These are phyloP conservation scores for Helicostylum pulchrum DNA, from an alignment of 192 early-diverging fungal genomes.

Conservation along the genomic window DNA sequence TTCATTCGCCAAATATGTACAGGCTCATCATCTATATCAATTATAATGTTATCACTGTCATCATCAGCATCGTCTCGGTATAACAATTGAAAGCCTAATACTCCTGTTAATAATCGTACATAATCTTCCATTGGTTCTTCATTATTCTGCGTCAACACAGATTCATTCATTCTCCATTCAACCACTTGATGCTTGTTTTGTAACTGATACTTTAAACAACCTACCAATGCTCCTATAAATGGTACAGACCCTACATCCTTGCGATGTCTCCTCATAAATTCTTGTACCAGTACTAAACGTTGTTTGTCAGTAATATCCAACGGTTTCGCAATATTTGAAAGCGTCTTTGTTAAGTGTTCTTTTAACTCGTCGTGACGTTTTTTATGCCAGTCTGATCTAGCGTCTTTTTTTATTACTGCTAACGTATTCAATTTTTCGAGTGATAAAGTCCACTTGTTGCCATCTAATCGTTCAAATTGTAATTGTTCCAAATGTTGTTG, in stretches of 20 bases:
- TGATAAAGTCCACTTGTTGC: neutral
- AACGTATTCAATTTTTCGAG: neutral
- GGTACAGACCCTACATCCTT: constrained; percentile 12
- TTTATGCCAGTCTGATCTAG: constrained; percentile 18
- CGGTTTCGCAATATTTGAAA: neutral
- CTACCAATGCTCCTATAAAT: constrained; percentile 6
- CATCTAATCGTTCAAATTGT: neutral
- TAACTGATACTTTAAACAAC: constrained; percentile 9
- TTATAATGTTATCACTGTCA: neutral
- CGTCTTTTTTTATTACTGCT: neutral
- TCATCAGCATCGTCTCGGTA: constrained; percentile 3
- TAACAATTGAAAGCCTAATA: constrained; percentile 16
- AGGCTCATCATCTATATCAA: neutral
- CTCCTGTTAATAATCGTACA: neutral
- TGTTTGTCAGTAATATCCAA: neutral
- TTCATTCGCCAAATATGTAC: constrained; percentile 22
- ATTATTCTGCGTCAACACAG: constrained; percentile 22
- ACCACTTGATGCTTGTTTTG: neutral
- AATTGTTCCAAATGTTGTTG: neutral
- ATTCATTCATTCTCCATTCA: constrained; percentile 16
- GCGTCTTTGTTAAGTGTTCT: neutral
- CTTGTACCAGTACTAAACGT: neutral
- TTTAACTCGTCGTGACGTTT: neutral
- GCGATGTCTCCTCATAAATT: neutral
- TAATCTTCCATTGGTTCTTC: constrained; percentile 10